These are phyloP conservation scores for Trypanosoma cruzi DNA, from an alignment of 208 protist genomes.

Conservation along the genomic window DNA sequence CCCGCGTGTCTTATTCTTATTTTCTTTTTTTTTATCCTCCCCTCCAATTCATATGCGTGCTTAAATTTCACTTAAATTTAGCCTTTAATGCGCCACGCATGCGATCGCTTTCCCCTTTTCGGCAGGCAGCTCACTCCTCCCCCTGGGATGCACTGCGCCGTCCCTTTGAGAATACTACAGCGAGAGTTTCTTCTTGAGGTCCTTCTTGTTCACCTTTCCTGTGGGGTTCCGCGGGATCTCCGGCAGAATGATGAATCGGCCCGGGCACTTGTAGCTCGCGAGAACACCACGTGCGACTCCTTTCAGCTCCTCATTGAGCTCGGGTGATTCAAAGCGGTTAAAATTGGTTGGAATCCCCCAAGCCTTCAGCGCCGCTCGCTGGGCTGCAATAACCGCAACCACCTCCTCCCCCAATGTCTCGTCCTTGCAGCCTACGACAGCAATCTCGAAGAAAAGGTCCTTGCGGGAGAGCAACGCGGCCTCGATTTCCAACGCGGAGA, in stretches of 20 bases:
- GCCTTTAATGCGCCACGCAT: background rate
- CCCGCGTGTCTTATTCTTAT: no score
- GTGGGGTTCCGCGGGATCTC: conserved; percentile 93
- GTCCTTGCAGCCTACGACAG: conserved; percentile 78
- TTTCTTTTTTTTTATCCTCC: conserved; percentile 2
- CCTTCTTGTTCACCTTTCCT: conserved; percentile 95
- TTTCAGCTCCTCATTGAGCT: conserved; percentile 53
- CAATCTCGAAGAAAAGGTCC: conserved; percentile 81
- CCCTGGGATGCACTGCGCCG: no score
- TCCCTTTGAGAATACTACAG: no score
- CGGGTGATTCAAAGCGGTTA: conserved; percentile 37
- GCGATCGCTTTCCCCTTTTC: background rate
- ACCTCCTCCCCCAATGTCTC: conserved; percentile 71
- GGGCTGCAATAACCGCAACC: conserved; percentile 74
- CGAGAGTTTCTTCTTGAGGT: conserved; percentile 61
- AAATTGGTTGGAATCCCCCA: conserved; percentile 39
- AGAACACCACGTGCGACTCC: conserved; percentile 55
- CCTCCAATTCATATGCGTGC: background rate
- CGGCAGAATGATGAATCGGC: conserved; percentile 54
- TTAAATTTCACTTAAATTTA: background rate
- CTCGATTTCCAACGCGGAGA: conserved; percentile 94
- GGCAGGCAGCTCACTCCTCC: no score
- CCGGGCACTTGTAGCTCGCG: conserved; percentile 88
- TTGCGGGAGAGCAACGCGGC: conserved; percentile 68
- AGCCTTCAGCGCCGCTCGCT: conserved; percentile 40